Evolutionary conservation across 2,329 filamentous ascomycete species (phyloP).

Genomic region (Stylonectria norvegica): DNA sequence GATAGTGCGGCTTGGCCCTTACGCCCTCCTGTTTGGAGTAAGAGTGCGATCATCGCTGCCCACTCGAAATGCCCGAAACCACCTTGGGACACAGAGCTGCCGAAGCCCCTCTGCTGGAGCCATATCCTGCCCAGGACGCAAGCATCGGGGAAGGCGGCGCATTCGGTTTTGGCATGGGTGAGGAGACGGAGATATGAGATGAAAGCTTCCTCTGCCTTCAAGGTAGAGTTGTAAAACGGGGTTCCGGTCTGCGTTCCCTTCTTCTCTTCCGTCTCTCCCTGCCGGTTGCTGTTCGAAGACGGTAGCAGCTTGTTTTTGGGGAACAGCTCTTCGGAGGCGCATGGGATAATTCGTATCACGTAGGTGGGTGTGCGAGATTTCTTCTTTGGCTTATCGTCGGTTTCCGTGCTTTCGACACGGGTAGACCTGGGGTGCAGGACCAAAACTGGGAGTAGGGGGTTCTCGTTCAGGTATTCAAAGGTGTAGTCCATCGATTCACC

Average conservation of each 20-base stretch:
- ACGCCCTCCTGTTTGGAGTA: conserved; percentile 73
- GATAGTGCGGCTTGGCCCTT: conserved; percentile 71
- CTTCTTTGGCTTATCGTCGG: conserved; percentile 22
- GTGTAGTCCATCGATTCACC: conserved; percentile 52
- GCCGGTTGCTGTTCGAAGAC: conserved; percentile 65
- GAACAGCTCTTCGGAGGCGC: conserved; percentile 67
- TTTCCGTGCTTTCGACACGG: conserved; percentile 12
- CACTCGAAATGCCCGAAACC: conserved; percentile 95
- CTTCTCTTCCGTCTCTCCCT: conserved; percentile 42
- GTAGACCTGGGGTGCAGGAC: conserved; percentile 37
- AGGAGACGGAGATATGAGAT: conserved; percentile 73
- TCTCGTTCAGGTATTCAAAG: conserved; percentile 69
- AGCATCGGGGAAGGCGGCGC: conserved; percentile 73
- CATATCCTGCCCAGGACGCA: conserved; percentile 84
- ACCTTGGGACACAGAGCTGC: conserved; percentile 64
- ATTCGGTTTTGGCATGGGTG: conserved; percentile 64
- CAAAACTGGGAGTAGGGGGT: conserved; percentile 70
- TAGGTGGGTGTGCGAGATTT: conserved; percentile 40
- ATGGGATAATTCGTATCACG: conserved; percentile 73
- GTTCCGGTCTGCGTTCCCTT: conserved; percentile 52
- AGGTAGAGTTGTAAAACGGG: conserved; percentile 83
- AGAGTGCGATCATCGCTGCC: conserved; percentile 72
- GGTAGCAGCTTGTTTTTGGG: conserved; percentile 67
- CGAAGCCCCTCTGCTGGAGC: conserved; percentile 84
- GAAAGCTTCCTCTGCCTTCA: conserved; percentile 74